Evolutionary conservation across 495 filamentous ascomycete genomes (phyloP).

Genomic region (Apiosordaria backusii): DNA sequence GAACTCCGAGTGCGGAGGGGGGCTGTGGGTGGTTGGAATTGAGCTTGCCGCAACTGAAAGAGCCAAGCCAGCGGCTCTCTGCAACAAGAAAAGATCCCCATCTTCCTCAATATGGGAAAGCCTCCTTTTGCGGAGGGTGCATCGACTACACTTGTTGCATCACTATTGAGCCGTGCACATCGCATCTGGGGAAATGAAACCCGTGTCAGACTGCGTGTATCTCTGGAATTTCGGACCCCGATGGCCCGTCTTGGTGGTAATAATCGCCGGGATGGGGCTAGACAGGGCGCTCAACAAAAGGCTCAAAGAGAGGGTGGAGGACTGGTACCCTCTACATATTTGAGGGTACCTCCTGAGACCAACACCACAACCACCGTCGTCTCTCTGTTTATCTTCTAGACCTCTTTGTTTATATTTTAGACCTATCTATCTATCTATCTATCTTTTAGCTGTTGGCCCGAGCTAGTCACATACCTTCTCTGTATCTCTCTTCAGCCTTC

Average conservation of each 20-base stretch:
- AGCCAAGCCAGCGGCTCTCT: slow-evolving; percentile 22
- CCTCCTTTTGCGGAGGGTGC: not conserved
- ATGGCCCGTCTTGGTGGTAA: slow-evolving; percentile 1
- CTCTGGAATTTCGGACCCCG: slow-evolving; percentile 2
- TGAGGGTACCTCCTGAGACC: not conserved
- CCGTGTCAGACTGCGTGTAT: not conserved
- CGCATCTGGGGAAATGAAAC: slow-evolving; percentile 3
- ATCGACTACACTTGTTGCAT: not conserved
- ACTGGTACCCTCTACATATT: not conserved
- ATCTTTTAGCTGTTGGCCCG: too few relatives aligned
- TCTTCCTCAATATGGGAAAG: slow-evolving; percentile 11
- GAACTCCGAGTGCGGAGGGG: slow-evolving; percentile 12
- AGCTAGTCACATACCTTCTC: too few relatives aligned
- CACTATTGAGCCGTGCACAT: not conserved
- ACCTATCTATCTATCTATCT: too few relatives aligned
- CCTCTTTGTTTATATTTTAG: not conserved
- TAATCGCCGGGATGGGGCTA: not conserved
- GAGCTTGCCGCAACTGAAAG: slow-evolving; percentile 10
- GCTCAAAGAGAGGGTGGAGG: slow-evolving; percentile 3
- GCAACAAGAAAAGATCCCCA: slow-evolving; percentile 15
- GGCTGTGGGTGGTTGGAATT: not conserved
- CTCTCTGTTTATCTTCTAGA: not conserved
- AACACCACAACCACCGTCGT: not conserved
- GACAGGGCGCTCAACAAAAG: not conserved
- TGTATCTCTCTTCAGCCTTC: too few relatives aligned